phyloP scores from a whole-genome alignment of 192 early-diverging fungal genomes.

The Gaertneriomyces semiglobifer region DNA sequence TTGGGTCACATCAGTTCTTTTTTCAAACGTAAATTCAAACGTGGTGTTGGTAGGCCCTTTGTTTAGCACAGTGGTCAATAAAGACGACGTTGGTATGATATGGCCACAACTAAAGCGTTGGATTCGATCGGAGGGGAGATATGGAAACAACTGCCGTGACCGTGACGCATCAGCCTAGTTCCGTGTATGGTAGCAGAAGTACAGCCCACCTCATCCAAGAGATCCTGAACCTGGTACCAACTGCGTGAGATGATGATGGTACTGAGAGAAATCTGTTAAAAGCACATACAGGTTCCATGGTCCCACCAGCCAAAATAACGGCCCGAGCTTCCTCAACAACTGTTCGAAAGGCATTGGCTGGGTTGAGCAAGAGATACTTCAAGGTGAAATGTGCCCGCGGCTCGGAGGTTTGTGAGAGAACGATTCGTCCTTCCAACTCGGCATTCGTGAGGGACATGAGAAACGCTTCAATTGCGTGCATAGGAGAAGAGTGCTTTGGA shows the following conservation, averaged over 20 bases:
- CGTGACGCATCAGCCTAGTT: neutral
- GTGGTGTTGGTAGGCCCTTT: conserved; percentile 60
- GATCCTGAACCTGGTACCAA: conserved; percentile 23
- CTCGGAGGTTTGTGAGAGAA: conserved; percentile 23
- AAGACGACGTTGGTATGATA: conserved; percentile 73
- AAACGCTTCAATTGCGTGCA: conserved; percentile 34
- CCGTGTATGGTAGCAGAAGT: neutral
- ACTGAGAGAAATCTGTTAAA: conserved; percentile 7
- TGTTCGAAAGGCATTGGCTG: conserved; percentile 70
- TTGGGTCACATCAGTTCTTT: conserved; percentile 43
- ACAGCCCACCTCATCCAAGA: conserved; percentile 19
- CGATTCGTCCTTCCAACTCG: conserved; percentile 69
- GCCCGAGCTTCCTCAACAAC: conserved; percentile 77
- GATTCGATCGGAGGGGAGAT: conserved; percentile 45
- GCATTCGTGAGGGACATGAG: conserved; percentile 41
- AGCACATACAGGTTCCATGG: conserved; percentile 78
- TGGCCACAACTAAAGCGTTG: conserved; percentile 78
- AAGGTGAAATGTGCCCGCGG: conserved; percentile 21
- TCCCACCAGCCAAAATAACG: conserved; percentile 87
- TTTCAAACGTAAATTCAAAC: conserved; percentile 68
- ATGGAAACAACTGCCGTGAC: conserved; percentile 50
- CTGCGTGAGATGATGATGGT: neutral
- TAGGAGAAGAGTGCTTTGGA: conserved; percentile 31
- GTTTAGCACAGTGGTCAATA: conserved; percentile 64
- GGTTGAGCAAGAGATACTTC: conserved; percentile 85